phyloP scores from a whole-genome alignment of 2,329 filamentous ascomycete genomes.

The Penicillium thymicola region DNA sequence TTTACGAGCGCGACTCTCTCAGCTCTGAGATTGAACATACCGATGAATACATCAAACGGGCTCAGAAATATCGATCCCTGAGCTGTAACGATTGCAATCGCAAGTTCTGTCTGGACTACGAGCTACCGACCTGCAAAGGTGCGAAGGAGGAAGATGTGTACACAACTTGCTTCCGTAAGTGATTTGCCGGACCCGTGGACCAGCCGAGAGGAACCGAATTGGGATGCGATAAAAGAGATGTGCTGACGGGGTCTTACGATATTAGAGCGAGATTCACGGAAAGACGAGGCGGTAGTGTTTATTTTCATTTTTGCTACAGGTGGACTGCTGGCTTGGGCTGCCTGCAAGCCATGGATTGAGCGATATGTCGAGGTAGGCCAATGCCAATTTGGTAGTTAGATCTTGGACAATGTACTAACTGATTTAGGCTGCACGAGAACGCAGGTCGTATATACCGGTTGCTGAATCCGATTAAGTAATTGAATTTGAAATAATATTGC shows the following conservation, averaged over 20 bases:
- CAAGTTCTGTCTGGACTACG: conserved; percentile 63
- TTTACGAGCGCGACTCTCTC: conserved; percentile 18
- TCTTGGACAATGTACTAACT: conserved; percentile 1
- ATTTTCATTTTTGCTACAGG: conserved; percentile 64
- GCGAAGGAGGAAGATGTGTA: conserved; percentile 63
- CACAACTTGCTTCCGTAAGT: conserved; percentile 62
- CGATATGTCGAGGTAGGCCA: conserved; percentile 52
- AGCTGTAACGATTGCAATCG: conserved; percentile 67
- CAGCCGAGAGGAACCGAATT: background rate
- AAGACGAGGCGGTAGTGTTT: conserved; percentile 64
- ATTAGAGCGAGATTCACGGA: conserved; percentile 62
- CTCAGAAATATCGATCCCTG: conserved; percentile 40
- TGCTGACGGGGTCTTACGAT: background rate
- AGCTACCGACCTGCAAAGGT: conserved; percentile 59
- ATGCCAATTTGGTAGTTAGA: background rate
- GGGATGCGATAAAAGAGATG: background rate
- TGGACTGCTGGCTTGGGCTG: conserved; percentile 59
- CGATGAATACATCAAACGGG: conserved; percentile 20
- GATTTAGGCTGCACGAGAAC: conserved; percentile 45
- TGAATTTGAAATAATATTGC: background rate
- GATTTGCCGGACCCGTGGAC: background rate
- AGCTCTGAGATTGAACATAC: conserved; percentile 14
- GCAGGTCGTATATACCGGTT: conserved; percentile 53
- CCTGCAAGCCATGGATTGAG: conserved; percentile 57
- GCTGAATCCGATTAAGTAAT: conserved; percentile 27